phyloP scores from a whole-genome alignment of 768 basidiomycete genomes.

The Galerina sulciceps region DNA sequence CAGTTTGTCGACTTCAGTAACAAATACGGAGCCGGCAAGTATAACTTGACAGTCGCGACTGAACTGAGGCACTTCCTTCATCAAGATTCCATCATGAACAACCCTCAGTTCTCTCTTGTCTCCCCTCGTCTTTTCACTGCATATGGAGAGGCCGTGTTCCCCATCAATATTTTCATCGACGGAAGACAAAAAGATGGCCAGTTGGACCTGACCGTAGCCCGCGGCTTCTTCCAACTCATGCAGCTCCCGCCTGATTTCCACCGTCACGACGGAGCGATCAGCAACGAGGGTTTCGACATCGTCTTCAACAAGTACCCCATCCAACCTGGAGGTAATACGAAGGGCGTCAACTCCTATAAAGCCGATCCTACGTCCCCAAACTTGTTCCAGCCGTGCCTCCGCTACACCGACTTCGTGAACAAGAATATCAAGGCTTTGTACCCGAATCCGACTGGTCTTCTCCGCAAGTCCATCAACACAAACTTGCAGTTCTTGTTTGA shows the following conservation, averaged over 20 bases:
- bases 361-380: conserved; percentile 21
- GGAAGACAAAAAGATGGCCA: conserved; percentile 20
- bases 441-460: conserved; percentile 19
- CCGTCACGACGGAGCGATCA: conserved; percentile 16
- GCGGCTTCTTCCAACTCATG: conserved; percentile 27
- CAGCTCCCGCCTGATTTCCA: conserved; percentile 23
- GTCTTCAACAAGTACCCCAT: conserved; percentile 18
- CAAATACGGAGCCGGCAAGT: conserved; percentile 26
- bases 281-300: background rate
- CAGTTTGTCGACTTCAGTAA: conserved; percentile 24
- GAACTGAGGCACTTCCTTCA: conserved; percentile 25
- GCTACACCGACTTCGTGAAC: conserved; percentile 26
- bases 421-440: conserved; percentile 22
- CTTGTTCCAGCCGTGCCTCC: conserved; percentile 18
- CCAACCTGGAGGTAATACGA: conserved; percentile 20
- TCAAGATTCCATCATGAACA: conserved; percentile 27
- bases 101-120: conserved; percentile 25
- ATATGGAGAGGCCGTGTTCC: conserved; percentile 18
- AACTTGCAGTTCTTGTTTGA: conserved; percentile 20
- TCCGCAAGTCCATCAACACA: conserved; percentile 18
- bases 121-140: conserved; percentile 26
- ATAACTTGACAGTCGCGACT: conserved; percentile 24
- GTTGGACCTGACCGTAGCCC: conserved; percentile 20
- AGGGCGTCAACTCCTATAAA: conserved; percentile 21
- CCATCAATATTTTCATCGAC: conserved; percentile 24